A percentile compares a stretch with the other conserved stretches of the same genome.
Evolutionary conservation across 2,329 filamentous ascomycete species (phyloP).

Genomic region (Fusarium falciforme): DNA sequence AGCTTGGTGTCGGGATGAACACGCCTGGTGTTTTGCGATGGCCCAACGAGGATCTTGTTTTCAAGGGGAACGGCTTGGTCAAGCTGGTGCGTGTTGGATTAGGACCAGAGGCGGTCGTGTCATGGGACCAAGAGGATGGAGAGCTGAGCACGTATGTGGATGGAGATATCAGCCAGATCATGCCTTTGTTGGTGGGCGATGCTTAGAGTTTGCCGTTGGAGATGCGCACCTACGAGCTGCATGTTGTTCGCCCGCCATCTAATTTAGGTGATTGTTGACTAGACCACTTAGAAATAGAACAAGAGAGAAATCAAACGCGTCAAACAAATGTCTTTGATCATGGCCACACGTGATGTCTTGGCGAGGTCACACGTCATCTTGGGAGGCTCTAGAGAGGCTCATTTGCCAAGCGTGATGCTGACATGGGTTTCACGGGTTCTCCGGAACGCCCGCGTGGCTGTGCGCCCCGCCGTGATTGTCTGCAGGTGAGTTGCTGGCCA

Average conservation of each 20-base stretch:
- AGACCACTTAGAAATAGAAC: not conserved
- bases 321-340: not conserved
- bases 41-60: conserved; percentile 39
- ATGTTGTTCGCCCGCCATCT: not conserved
- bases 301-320: not conserved
- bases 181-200: conserved; percentile 2
- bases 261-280: no score
- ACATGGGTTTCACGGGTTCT: not conserved
- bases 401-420: conserved; percentile 29
- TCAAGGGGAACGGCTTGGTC: conserved; percentile 14
- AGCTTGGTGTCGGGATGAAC: conserved; percentile 39
- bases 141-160: conserved; percentile 36
- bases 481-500: not conserved
- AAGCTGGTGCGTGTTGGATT: conserved; percentile 34
- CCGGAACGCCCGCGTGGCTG: conserved; percentile 35
- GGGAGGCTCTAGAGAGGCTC: conserved; percentile 13
- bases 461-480: conserved; percentile 20
- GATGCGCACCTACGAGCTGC: not conserved
- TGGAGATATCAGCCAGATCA: conserved; percentile 21
- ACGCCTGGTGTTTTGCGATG: conserved; percentile 38
- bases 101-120: conserved; percentile 33
- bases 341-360: not conserved
- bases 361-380: conserved; percentile 16
- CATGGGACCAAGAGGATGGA: conserved; percentile 34
- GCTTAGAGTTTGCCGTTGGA: not conserved